Evolutionary conservation across 1,284 basidiomycete species (phyloP), one percentile per base, ranked within the genome.

Genomic region (Fomitiporia mediterranea): DNA sequence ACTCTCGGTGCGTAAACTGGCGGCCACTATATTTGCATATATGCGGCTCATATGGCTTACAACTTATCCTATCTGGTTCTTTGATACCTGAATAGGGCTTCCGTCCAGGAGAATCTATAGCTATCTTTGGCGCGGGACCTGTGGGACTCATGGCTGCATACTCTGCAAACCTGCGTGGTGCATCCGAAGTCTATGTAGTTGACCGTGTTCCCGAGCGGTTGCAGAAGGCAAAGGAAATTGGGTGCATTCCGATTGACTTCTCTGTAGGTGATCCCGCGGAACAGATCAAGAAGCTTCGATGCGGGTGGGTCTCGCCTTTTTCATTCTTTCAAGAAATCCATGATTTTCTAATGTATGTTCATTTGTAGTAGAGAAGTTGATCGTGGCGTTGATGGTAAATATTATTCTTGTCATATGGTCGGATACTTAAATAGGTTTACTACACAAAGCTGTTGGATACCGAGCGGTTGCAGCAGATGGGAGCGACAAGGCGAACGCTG

Each of bases 81-180:
- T 35, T 4, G 27, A 19, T 27, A 21, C 27, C n/a, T 39, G 53
- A 48, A 6, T 40, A 73, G 74, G 77, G 78, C 1, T 80, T 79
- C 67, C 70, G 71, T 42, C 74, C 77, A 1, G 78, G 79, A 23
- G 79, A 80, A 66, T 78, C 74, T 7, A 60, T 81, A 44, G 78
- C 68, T 1, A 73, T 81, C 19, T 80, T 79, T 56, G 78, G 79
- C 13, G 78, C 76, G 2, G 77, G 78, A 9, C 77, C 77, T 3
- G 66, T 70, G 35, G 69, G 68, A 21, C 72, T 80, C 40, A 80
- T 80, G 78, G 78, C 78, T 4, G 79, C 78, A 0, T 81, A 81
- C 62, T 78, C 76, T 30, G 79, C 79, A 2, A 61, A 72, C 6
- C 64, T 80, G 0, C 73, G 77, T 34, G 79, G 79, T 27, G 78